Evolutionary conservation across 2,329 filamentous ascomycete genomes (phyloP).

Genomic region (Clonostachys rhizophaga): DNA sequence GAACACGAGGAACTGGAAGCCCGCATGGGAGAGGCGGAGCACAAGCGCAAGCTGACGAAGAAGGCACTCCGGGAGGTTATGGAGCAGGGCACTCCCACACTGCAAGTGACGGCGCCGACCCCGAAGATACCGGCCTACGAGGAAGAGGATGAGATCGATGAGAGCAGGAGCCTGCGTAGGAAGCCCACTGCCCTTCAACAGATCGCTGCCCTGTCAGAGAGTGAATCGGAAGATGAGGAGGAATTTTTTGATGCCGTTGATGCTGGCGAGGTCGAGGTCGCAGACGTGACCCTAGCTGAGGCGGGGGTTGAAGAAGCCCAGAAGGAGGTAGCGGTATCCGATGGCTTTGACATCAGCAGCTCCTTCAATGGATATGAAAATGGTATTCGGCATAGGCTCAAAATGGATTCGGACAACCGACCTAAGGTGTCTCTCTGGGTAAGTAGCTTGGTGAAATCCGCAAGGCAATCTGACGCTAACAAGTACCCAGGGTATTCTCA

Average conservation of each 20-base stretch:
- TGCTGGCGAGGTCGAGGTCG: constrained; percentile 81
- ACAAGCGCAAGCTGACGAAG: constrained; percentile 86
- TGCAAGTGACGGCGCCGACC: constrained; percentile 17
- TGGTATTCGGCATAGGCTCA: constrained; percentile 71
- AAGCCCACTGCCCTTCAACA: constrained; percentile 66
- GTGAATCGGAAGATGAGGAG: constrained; percentile 69
- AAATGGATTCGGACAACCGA: constrained; percentile 86
- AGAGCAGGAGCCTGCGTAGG: constrained; percentile 34
- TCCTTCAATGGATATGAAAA: constrained; percentile 92
- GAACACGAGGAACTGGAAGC: constrained; percentile 92
- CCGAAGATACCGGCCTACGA: constrained; percentile 20
- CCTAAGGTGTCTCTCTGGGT: constrained; percentile 97
- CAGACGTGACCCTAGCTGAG: constrained; percentile 56
- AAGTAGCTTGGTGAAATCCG: constrained; percentile 27
- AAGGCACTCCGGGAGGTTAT: constrained; percentile 82
- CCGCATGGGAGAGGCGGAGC: constrained; percentile 82
- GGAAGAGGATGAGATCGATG: constrained; percentile 17
- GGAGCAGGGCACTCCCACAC: constrained; percentile 40
- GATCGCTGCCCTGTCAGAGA: constrained; percentile 67
- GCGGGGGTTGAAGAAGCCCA: constrained; percentile 41
- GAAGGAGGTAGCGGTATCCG: constrained; percentile 34
- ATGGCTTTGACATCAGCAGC: constrained; percentile 60
- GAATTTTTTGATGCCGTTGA: constrained; percentile 98
- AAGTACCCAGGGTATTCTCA: constrained; percentile 74
- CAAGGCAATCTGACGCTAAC: neutral